Evolutionary conservation across 2,329 filamentous ascomycete genomes (phyloP).

Genomic region (Fusarium oxysporum): DNA sequence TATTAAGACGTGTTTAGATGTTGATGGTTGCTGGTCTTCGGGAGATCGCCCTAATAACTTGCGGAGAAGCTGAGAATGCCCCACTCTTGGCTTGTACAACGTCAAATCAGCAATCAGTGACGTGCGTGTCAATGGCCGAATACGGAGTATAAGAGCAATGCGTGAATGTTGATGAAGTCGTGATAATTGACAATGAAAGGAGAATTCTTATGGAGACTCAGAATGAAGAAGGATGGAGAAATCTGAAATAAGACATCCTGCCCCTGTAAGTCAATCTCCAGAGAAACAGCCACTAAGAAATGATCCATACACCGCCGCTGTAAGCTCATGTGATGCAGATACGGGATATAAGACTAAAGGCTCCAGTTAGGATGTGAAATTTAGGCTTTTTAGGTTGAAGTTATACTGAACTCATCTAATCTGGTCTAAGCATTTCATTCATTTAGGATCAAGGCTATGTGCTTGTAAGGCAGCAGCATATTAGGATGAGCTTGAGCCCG

Average conservation of each 20-base stretch:
- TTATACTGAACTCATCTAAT: background rate
- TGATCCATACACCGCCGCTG: background rate
- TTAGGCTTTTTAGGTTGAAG: background rate
- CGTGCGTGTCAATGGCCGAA: constrained; percentile 29
- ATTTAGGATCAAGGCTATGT: background rate
- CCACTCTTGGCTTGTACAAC: constrained; percentile 31
- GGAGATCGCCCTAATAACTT: constrained; percentile 32
- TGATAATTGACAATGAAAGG: background rate
- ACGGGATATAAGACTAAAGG: background rate
- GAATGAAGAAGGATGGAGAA: background rate
- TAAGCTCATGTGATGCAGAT: constrained; percentile 16
- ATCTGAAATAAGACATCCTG: background rate
- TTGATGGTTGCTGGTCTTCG: constrained; percentile 6
- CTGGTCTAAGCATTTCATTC: background rate
- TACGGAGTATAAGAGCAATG: constrained; percentile 2
- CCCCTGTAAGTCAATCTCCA: background rate
- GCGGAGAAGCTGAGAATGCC: constrained; percentile 32
- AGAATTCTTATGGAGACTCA: background rate
- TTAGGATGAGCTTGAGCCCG: rapidly evolving
- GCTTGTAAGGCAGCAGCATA: background rate
- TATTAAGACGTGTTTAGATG: background rate
- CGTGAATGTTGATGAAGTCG: background rate
- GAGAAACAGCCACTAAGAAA: constrained; percentile 14
- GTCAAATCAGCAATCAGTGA: constrained; percentile 37
- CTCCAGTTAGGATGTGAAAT: background rate